Evolutionary conservation across 148 eudicot species (phyloP).

Genomic region (Mesembryanthemum crystallinum): DNA sequence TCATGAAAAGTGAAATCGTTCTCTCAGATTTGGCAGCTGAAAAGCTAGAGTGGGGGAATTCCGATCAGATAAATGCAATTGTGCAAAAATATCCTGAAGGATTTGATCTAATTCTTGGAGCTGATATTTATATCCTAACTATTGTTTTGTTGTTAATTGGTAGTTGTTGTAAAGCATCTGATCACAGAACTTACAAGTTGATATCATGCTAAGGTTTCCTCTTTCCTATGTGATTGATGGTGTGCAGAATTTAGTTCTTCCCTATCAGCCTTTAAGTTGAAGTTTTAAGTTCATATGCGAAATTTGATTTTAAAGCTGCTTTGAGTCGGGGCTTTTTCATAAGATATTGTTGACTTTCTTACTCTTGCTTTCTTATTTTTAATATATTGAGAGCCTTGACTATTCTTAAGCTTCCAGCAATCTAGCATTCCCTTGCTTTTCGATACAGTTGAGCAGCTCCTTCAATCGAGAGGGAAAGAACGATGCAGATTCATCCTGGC

Average conservation of each 20-base stretch:
- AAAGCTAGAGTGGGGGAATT: slow-evolving; percentile 88
- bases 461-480: slow-evolving; percentile 39
- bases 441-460: slow-evolving; percentile 67
- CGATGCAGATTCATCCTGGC: slow-evolving; percentile 72
- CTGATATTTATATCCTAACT: slow-evolving; percentile 92
- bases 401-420: slow-evolving; percentile 78
- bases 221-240: neutral
- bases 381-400: slow-evolving; percentile 43
- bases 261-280: too few relatives aligned
- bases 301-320: neutral
- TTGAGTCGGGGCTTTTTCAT: neutral
- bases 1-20: neutral
- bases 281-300: neutral
- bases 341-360: neutral
- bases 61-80: slow-evolving; percentile 54
- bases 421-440: slow-evolving; percentile 73
- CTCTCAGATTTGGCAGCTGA: slow-evolving; percentile 52
- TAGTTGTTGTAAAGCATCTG: neutral
- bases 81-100: slow-evolving; percentile 56
- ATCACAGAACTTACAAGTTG: neutral
- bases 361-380: neutral
- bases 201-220: neutral
- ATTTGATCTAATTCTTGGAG: slow-evolving; percentile 92
- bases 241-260: too few relatives aligned
- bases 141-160: neutral